Conservation (phyloP, 73 alveolate species). For the Paramecium pentaurelia region DNA sequence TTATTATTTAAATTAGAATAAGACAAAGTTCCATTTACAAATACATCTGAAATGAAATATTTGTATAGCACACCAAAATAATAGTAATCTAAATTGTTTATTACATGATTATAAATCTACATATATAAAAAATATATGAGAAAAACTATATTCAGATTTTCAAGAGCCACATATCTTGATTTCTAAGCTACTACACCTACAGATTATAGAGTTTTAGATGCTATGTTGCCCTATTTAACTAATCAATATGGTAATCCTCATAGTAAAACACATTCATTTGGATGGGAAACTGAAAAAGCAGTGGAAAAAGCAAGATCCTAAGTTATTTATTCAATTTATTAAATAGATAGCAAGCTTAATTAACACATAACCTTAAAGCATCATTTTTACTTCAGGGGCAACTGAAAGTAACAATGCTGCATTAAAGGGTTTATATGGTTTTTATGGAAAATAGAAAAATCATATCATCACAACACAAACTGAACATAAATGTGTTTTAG, state of each 20-base stretch:
- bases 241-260: slow-evolving; percentile 86
- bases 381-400: slow-evolving; percentile 99
- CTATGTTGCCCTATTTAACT: slow-evolving; percentile 83
- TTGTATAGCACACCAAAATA: background rate
- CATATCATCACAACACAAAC: slow-evolving; percentile 91
- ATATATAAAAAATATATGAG: background rate
- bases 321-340: slow-evolving; percentile 56
- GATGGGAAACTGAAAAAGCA: slow-evolving; percentile 83
- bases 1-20: background rate
- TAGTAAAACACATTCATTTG: slow-evolving; percentile 83
- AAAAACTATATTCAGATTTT: background rate
- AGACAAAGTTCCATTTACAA: background rate
- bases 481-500: slow-evolving; percentile 99
- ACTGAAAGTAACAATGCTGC: slow-evolving; percentile 98
- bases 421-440: slow-evolving; percentile 89
- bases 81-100: slow-evolving; percentile 12
- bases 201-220: slow-evolving; percentile 85
- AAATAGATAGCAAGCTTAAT: slow-evolving; percentile 78
- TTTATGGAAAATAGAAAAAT: slow-evolving; percentile 82
- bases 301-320: slow-evolving; percentile 81
- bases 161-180: slow-evolving; percentile 66
- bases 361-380: slow-evolving; percentile 91
- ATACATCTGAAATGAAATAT: background rate
- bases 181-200: slow-evolving; percentile 87
- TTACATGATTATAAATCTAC: background rate